Evolutionary conservation across 1,284 basidiomycete genomes (phyloP).

Genomic region (Schizophyllum commune): DNA sequence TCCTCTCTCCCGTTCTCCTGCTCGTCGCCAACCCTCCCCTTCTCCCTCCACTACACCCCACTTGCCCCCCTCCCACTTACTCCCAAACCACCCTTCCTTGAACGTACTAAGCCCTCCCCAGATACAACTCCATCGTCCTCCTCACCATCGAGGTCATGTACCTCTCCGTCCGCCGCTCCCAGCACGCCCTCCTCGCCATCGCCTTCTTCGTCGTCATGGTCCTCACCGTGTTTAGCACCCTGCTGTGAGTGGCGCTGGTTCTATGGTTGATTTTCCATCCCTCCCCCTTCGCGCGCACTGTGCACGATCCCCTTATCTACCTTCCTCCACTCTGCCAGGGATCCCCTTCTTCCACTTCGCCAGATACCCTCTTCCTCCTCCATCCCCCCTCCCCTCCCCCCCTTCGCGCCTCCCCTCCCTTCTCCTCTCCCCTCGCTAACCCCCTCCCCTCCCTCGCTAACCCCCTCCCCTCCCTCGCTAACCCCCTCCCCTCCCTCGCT

Average conservation of each 20-base stretch:
- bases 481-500: too few relatives aligned
- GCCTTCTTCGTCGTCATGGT: slow-evolving; percentile 87
- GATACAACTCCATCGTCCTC: background rate
- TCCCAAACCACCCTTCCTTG: background rate
- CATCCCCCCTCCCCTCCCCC: background rate
- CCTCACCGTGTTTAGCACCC: slow-evolving; percentile 77
- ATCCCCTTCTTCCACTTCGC: background rate
- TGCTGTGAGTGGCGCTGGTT: slow-evolving; percentile 55
- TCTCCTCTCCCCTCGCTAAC: background rate
- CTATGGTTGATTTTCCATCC: too few relatives aligned
- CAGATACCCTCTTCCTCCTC: too few relatives aligned
- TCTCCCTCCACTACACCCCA: slow-evolving; percentile 39
- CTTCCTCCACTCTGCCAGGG: background rate
- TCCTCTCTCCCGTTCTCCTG: slow-evolving; percentile 1
- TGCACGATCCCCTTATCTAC: background rate
- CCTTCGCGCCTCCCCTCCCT: background rate
- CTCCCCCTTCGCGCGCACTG: background rate
- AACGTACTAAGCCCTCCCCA: too few relatives aligned
- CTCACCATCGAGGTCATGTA: slow-evolving; percentile 93
- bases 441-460: background rate
- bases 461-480: too few relatives aligned
- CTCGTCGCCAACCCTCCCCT: too few relatives aligned
- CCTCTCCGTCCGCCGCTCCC: slow-evolving; percentile 76
- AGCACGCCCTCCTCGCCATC: slow-evolving; percentile 80
- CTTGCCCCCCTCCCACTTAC: slow-evolving; percentile 7